phyloP scores from a whole-genome alignment of 805 yeast species.

The Metschnikowia aberdeeniae region DNA sequence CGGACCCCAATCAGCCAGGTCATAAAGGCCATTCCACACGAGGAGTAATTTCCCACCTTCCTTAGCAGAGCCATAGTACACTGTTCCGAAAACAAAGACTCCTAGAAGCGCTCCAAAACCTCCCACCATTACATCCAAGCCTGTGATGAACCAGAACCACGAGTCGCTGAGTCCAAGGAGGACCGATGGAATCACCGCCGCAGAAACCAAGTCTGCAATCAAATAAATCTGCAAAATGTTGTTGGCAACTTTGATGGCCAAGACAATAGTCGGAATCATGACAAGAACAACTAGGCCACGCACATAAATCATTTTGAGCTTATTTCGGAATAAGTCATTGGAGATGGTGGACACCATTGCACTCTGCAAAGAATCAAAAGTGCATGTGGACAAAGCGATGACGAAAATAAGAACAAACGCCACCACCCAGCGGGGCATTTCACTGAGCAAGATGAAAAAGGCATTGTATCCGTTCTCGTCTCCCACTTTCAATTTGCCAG shows the following conservation, averaged over 20 bases:
- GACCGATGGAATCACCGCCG: constrained; percentile 80
- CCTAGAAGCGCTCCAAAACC: constrained; percentile 79
- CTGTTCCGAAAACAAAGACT: constrained; percentile 79
- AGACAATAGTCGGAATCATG: constrained; percentile 84
- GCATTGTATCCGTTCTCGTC: constrained; percentile 62
- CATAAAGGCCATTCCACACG: constrained; percentile 76
- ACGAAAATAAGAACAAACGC: constrained; percentile 78
- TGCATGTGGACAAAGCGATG: constrained; percentile 75
- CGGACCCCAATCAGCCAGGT: constrained; percentile 81
- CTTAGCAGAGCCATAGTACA: constrained; percentile 66
- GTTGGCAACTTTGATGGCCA: constrained; percentile 77
- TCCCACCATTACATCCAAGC: constrained; percentile 77
- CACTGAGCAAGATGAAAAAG: constrained; percentile 63
- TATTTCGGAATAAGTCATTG: constrained; percentile 85
- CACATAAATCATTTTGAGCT: constrained; percentile 58
- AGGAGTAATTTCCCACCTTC: constrained; percentile 76
- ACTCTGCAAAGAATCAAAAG: constrained; percentile 84
- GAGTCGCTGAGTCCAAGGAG: constrained; percentile 69
- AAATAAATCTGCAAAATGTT: constrained; percentile 82
- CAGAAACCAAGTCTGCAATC: constrained; percentile 86
- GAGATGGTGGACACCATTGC: constrained; percentile 87
- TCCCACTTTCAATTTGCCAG: constrained; percentile 55
- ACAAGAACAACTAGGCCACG: constrained; percentile 68
- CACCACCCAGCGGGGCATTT: constrained; percentile 81
- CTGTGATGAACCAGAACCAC: constrained; percentile 63